Evolutionary conservation across 108 stramenopile species (phyloP).

Genomic region (Cyclotella baltica): DNA sequence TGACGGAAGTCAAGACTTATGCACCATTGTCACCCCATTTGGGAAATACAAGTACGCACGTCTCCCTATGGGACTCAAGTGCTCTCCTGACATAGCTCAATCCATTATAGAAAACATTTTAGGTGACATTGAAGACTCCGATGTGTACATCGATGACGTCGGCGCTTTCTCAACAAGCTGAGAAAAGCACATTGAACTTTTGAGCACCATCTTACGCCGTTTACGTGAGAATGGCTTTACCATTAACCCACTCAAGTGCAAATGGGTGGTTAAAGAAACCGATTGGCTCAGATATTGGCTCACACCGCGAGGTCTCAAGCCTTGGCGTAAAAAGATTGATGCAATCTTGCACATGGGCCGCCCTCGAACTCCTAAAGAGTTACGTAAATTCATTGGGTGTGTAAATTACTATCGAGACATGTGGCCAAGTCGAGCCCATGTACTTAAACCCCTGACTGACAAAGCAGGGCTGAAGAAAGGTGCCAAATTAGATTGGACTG

Average conservation of each 20-base stretch:
- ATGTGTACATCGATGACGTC: conserved; percentile 54
- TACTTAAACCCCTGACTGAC: conserved; percentile 53
- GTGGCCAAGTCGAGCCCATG: conserved; percentile 54
- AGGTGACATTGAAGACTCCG: conserved; percentile 22
- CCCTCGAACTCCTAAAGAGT: conserved; percentile 27
- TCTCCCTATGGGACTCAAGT: conserved; percentile 11
- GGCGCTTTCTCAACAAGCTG: conserved; percentile 21
- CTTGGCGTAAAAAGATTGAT: conserved; percentile 59
- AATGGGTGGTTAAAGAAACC: conserved; percentile 62
- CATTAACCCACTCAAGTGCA: conserved; percentile 63
- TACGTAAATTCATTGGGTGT: conserved; percentile 54
- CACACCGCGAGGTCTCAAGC: conserved; percentile 55
- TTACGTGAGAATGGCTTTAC: conserved; percentile 49
- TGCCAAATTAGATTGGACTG: conserved; percentile 33
- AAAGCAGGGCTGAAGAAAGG: conserved; percentile 28
- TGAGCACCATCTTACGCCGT: conserved; percentile 14
- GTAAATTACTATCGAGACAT: conserved; percentile 56
- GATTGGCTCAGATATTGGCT: conserved; percentile 74
- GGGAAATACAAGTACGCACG: conserved; percentile 33
- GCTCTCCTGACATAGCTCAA: conserved; percentile 49
- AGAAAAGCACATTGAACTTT: conserved; percentile 20
- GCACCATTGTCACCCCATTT: conserved; percentile 40
- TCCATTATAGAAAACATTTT: conserved; percentile 45
- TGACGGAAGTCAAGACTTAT: conserved; percentile 9
- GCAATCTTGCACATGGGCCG: conserved; percentile 42